Evolutionary conservation across 2,329 filamentous ascomycete species (phyloP).

Genomic region (Intubia oerlemansii): DNA sequence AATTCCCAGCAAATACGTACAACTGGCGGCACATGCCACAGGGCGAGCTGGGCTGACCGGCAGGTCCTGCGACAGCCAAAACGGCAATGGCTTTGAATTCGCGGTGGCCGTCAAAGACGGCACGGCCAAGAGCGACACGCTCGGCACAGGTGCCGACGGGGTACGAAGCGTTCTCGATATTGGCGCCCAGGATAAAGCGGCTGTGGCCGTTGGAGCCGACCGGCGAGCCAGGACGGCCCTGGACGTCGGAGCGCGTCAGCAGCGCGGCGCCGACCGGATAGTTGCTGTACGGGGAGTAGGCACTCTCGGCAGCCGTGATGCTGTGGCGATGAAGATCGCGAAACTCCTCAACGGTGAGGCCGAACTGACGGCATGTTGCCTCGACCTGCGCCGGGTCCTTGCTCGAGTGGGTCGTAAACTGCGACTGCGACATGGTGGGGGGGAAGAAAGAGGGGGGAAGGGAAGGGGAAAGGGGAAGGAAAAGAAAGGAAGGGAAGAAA

Average conservation of each 20-base stretch:
- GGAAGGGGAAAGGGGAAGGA: background rate
- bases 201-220: constrained; percentile 6
- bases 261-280: constrained; percentile 80
- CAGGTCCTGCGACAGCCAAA: constrained; percentile 45
- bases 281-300: constrained; percentile 84
- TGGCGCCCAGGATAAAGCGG: constrained; percentile 46
- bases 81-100: constrained; percentile 65
- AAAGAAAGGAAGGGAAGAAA: background rate
- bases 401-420: constrained; percentile 9
- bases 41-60: constrained; percentile 38
- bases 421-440: constrained; percentile 1
- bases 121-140: constrained; percentile 67
- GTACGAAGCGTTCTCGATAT: constrained; percentile 84
- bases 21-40: constrained; percentile 96
- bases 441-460: background rate
- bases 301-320: constrained; percentile 49
- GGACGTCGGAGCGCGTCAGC: constrained; percentile 25
- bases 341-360: constrained; percentile 43
- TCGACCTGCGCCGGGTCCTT: constrained; percentile 9
- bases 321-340: constrained; percentile 38
- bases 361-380: constrained; percentile 17
- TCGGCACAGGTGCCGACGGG: constrained; percentile 94
- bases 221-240: constrained; percentile 1
- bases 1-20: no score
- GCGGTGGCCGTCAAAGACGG: constrained; percentile 38